A percentile compares a stretch with the other conserved stretches of the same genome.
Conservation (phyloP, 805 yeast species). For the Alloascoidea hylecoeti region DNA sequence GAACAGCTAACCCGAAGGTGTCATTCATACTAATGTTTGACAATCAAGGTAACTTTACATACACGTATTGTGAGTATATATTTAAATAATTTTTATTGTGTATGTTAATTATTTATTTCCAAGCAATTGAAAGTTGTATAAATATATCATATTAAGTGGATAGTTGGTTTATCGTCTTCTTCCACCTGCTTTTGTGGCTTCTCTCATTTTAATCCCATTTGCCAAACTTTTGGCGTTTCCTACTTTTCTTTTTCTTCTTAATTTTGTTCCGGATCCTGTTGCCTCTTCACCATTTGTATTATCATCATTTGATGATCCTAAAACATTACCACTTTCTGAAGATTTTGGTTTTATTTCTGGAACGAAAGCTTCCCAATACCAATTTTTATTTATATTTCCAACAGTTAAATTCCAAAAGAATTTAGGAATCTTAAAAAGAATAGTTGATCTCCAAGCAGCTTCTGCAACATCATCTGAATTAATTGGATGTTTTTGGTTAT, state of each 20-base stretch:
- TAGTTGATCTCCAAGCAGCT: conserved; percentile 19
- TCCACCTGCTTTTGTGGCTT: not conserved
- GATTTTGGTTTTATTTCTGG: not conserved
- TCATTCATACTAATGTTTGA: too few species aligned
- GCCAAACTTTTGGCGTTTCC: not conserved
- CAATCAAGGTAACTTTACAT: too few species aligned
- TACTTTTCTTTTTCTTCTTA: not conserved
- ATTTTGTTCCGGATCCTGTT: not conserved
- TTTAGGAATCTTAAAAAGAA: conserved; percentile 13
- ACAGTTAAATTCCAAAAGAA: conserved; percentile 1
- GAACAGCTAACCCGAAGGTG: too few species aligned
- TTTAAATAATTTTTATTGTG: too few species aligned
- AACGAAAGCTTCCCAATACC: not conserved
- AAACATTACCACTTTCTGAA: not conserved
- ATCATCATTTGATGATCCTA: not conserved
- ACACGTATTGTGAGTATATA: too few species aligned
- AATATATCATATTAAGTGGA: too few species aligned
- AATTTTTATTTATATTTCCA: not conserved
- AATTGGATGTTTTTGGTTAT: conserved; percentile 13
- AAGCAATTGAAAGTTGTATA: too few species aligned
- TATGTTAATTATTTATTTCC: too few species aligned
- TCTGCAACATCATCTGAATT: conserved; percentile 13
- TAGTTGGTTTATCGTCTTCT: not conserved
- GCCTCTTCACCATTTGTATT: not conserved
- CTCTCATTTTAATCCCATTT: conserved; percentile 1